phyloP scores from a whole-genome alignment of 257 asterid species.

The Agastache rugosa region DNA sequence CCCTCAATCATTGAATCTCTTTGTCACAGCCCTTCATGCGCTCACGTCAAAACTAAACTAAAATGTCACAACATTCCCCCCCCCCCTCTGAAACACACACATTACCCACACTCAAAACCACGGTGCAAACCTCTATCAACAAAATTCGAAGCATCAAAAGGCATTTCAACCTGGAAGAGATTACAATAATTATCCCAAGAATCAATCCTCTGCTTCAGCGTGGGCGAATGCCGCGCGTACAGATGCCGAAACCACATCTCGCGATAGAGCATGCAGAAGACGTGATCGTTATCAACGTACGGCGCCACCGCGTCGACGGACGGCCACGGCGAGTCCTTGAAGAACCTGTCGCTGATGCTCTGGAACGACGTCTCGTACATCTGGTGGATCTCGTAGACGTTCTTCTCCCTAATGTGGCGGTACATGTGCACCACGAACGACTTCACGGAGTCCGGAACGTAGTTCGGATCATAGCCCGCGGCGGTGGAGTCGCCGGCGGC shows the following conservation, averaged over 20 bases:
- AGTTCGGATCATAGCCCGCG: constrained; percentile 66
- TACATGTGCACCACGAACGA: constrained; percentile 89
- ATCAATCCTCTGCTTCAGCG: constrained; percentile 78
- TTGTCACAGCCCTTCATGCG: no score
- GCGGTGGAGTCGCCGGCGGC: constrained; percentile 45
- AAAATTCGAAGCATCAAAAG: not conserved
- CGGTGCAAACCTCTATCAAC: not conserved
- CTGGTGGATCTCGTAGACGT: constrained; percentile 94
- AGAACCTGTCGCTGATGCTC: constrained; percentile 87
- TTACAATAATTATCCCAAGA: constrained; percentile 95
- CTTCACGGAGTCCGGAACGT: constrained; percentile 86
- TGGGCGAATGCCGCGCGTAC: constrained; percentile 83
- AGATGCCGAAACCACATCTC: constrained; percentile 98
- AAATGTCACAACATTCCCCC: no score
- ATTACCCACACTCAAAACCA: not conserved
- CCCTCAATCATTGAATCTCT: no score
- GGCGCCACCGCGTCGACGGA: constrained; percentile 86
- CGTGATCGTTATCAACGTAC: constrained; percentile 87
- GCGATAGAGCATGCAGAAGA: constrained; percentile 88
- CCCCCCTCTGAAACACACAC: no score
- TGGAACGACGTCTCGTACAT: constrained; percentile 92
- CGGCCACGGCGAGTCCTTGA: constrained; percentile 94
- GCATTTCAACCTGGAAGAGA: constrained; percentile 71
- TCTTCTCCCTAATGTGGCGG: constrained; percentile 92
- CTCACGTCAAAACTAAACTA: no score